Evolutionary conservation across 2,329 filamentous ascomycete genomes (phyloP), one percentile per base, ranked within the genome.

Genomic region (Colletotrichum sojae): DNA sequence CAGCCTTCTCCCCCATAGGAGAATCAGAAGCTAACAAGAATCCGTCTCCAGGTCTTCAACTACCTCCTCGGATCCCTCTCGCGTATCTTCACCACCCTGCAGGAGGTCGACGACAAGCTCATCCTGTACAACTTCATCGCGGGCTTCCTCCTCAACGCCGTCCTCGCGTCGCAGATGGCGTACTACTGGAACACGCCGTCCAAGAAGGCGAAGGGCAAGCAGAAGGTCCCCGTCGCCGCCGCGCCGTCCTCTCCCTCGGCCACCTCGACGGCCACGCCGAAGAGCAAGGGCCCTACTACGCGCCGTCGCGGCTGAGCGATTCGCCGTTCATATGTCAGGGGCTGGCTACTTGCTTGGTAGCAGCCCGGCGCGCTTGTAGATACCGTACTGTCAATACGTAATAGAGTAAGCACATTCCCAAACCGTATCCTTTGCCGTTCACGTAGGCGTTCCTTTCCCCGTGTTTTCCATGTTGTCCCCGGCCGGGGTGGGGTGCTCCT

Each of bases 111-210:
- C 79, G 96, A 99, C 82, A 95, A 95, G 82, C 87, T 98, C 68
- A 98, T 99, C 76, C 88, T 99, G 27, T 98, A 97, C 83, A 93
- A 95, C 58, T 98, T 97, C 85, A 83, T 98, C 63, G 94, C 94
- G 8, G 96, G 94, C 31, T 98, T 98, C 79, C 83, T 86, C n/a
- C 89, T 99, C 75, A 99, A 99, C 81, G 86, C 91, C 67, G 88
- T 99, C 65, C 86, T 99, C 67, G 95, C 95, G 15, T 82, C 87
- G 46, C 96, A 99, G 84, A 96, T 99, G 92, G 78, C 97, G 31
- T 97, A 95, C 83, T 98, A 98, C 86, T 99, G 96, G 96, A 97
- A 98, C 76, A 83, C 86, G 8, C 87, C 88, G 10, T 84, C 86
- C 15, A 77, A 80, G 71, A 85, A 84, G 76, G 78, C 78, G 51